phyloP scores from a whole-genome alignment of 768 basidiomycete species.

The Mycena polygramma region DNA sequence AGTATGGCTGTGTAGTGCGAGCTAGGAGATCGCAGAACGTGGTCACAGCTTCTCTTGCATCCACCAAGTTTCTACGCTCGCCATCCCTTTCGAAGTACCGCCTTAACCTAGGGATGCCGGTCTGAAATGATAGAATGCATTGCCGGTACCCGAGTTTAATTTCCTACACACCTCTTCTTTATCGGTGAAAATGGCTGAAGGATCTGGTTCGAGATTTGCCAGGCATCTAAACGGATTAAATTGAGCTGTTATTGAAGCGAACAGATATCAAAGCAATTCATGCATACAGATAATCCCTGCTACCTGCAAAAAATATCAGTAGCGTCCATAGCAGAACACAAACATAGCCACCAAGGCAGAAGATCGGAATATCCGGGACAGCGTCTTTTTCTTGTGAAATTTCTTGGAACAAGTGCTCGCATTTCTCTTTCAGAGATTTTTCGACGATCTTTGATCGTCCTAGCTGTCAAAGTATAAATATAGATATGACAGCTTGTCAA shows the following conservation, averaged over 20 bases:
- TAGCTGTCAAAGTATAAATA: slow-evolving; percentile 1
- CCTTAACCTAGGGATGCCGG: slow-evolving; percentile 27
- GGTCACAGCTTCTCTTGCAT: slow-evolving; percentile 14
- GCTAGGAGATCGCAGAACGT: slow-evolving; percentile 20
- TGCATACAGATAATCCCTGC: slow-evolving; percentile 34
- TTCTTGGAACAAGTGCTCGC: slow-evolving; percentile 11
- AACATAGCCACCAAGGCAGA: slow-evolving; percentile 25
- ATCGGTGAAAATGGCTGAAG: slow-evolving; percentile 11
- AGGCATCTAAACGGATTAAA: slow-evolving; percentile 12
- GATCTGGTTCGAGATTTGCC: slow-evolving; percentile 14
- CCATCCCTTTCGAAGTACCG: slow-evolving; percentile 25
- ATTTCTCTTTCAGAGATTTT: slow-evolving; percentile 15
- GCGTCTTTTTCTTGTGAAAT: neutral
- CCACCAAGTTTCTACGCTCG: slow-evolving; percentile 28
- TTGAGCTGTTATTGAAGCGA: neutral
- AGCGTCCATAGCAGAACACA: neutral
- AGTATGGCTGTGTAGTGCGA: neutral
- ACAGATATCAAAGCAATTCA: neutral
- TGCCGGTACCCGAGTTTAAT: neutral
- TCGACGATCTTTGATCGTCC: slow-evolving; percentile 28
- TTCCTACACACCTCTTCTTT: slow-evolving; percentile 21
- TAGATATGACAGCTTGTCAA: neutral
- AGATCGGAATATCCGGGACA: slow-evolving; percentile 27
- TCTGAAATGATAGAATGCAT: slow-evolving; percentile 15
- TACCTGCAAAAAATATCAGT: slow-evolving; percentile 10